Base-by-base conservation (phyloP, 768 basidiomycete genomes). In the Mycena pura region DNA sequence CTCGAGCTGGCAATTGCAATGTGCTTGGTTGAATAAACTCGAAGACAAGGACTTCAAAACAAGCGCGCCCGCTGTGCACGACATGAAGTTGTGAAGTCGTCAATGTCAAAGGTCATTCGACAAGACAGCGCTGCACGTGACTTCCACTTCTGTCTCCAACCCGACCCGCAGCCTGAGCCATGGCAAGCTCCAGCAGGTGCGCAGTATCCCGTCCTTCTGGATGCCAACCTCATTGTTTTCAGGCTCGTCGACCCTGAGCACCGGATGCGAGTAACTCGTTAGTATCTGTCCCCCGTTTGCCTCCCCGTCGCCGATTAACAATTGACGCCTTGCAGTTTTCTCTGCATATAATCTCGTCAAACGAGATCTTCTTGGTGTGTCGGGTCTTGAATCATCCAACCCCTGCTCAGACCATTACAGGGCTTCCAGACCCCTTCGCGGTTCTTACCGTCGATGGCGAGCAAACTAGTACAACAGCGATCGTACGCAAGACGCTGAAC, bases 381-480 rank as follows among this genome's bases (percentile, higher is more conserved):
- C 24, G 2, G 2, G 5, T 28, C 46, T 13, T 14, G 13, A 17
- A 32, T 57, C 47, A 44, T 10, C 24, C 6, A 6, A 14, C 0
- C 47, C 22, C 21, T 5, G 3, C 39, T 44, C 25, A 44, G 39
- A 22, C 32, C 22, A 15, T 31, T 47, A 45, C 57, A 64, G 63
- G 64, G 65, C 81, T 93, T 10, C 94, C 94, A 3, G 93, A 95
- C 74, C 94, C 94, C 4, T 94, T 94, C 70, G 93, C 91, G 7
- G 90, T 95, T 13, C 81, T 96, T 46, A 92, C 91, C 6, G 90
- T 95, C 60, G 93, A 95, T 70, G 89, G 87, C 45, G 88, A 92
- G 67, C 90, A 94, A 73, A 90, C 90, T 14, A 86, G 85, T 71
- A 90, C 91, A 24, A 94, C 93, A 1, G 81, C 83, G 46, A 85